Conservation (phyloP, 805 yeast genomes). For the Gaillardinia entomophila region DNA sequence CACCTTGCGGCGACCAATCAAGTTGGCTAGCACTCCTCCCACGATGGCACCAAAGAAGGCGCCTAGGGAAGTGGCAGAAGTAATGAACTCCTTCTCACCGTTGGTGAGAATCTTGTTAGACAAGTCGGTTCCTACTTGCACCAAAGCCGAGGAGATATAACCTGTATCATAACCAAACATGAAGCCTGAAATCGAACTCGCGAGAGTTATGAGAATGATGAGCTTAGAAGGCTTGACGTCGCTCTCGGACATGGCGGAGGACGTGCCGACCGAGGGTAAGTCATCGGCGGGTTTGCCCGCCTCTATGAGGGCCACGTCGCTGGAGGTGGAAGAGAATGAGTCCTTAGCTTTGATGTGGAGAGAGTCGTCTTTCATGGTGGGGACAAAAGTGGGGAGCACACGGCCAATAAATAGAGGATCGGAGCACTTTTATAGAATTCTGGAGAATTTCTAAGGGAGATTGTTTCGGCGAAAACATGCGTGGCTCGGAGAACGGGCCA, state of each 20-base stretch:
- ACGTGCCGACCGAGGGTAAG: no score
- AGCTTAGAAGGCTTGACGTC: slow-evolving; percentile 48
- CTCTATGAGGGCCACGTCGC: no score
- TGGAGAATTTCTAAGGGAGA: no score
- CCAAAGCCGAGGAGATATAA: slow-evolving; percentile 89
- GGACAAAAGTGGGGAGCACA: no score
- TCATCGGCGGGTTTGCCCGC: no score
- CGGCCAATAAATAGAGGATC: no score
- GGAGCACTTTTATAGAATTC: no score
- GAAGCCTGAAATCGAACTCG: slow-evolving; percentile 88
- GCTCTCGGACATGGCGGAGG: neutral
- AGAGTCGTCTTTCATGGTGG: no score
- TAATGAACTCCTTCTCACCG: slow-evolving; percentile 84
- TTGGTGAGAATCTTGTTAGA: slow-evolving; percentile 45
- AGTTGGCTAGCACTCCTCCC: slow-evolving; percentile 81
- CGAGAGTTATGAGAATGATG: slow-evolving; percentile 63
- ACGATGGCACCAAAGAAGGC: slow-evolving; percentile 74
- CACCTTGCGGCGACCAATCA: slow-evolving; percentile 79
- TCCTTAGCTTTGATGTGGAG: no score
- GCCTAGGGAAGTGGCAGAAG: slow-evolving; percentile 92
- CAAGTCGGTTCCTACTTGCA: slow-evolving; percentile 75
- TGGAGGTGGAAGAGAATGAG: no score
- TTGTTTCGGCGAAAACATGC: no score
- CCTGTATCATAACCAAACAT: slow-evolving; percentile 98
- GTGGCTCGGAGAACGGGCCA: no score